Base-by-base conservation (phyloP, 2,329 filamentous ascomycete genomes). In the Calonectria pauciramosa region DNA sequence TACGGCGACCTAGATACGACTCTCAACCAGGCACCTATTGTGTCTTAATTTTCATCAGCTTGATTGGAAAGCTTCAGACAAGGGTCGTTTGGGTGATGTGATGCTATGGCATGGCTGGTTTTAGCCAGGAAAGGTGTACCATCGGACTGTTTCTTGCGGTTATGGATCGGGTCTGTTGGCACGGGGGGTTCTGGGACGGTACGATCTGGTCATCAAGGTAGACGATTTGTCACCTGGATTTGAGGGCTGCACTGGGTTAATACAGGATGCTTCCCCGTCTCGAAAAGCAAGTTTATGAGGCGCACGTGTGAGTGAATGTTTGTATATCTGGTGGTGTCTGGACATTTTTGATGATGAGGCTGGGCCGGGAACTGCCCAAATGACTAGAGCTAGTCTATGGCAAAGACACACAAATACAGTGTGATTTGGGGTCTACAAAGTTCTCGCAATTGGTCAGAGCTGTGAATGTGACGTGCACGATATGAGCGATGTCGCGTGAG, bases 1-100 rank as follows among this genome's bases (percentile, higher is more conserved):
- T 93, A 93, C 73, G 88, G 88, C 54, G 92, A 93, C 74, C 84
- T 93, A 74, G 91, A 93, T 82, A 90, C 89, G 74, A 85, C 84
- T 11, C 75, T 86, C 70, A 82, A 79, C 66, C 83, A 85, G 75
- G 78, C 81, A 51, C 81, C 83, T 36, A 78, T 82, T 30, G 76
- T 80, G 56, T 78, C 82, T 65, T 84, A 78, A 79, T 56, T 49
- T 72, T 52, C 52, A 68, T 30, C n/a, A 28, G 51, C 41, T 60
- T 66, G 66, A 44, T 71, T 75, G 74, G 72, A 78, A 72, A 75
- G 20, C 20, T 64, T 64, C 30, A 47, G 9, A 47, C 34, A 34
- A 36, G 41, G 52, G 41, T 63, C 34, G 63, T 70, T 68, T 70
- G 68, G 56, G 63, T 71, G 66, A 73, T 69, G 72, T 52, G 71